Evolutionary conservation across 2,329 filamentous ascomycete genomes (phyloP), one percentile per base, ranked within the genome.

Genomic region (Sarocladiaceae sp.): DNA sequence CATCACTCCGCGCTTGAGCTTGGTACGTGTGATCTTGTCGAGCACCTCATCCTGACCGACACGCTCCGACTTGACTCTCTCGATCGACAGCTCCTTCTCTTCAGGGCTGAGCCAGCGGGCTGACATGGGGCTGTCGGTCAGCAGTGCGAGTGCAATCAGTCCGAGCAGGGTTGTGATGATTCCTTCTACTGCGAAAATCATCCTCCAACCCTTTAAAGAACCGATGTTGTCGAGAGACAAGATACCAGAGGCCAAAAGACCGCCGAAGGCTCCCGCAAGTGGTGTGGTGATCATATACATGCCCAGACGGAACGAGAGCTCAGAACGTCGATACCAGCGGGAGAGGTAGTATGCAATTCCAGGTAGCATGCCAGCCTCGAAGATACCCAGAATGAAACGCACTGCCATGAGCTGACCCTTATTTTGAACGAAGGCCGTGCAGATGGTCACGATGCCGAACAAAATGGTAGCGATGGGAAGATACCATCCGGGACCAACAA

Each of bases 171-270:
- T 59, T 2, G 71, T 73, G 57, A 87, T 79, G 58, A 87, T 80
- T 18, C 86, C 86, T 62, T 88, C 86, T n/a, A 88, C 81, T 3
- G 76, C 78, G 52, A 88, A 88, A 50, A 88, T 86, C 83, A 87
- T 87, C 7, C 84, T 72, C 86, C 86, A 89, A 4, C 66, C 68
- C 22, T 68, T 70, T 0, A 87, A 66, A 3, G 70, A 63, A 6
- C 83, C 84, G 51, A 87, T 77, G 44, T 71, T 63, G 22, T 76
- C 66, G 5, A 88, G 72, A 0, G 71, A 80, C 8, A 87, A 68
- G 46, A 88, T 88, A 0, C 70, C 85, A 1, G 75, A 82, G 0
- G 77, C 78, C 1, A 88, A 67, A 0, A 88, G 72, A 0, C 86
- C 86, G 1, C 86, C 84, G 53, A 88, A 86, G 0, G 83, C 84